Percentiles rank a stretch among this genome's conserved stretches.
phyloP scores from a whole-genome alignment of 306 rosid species.

The Vachellia pachyceras region DNA sequence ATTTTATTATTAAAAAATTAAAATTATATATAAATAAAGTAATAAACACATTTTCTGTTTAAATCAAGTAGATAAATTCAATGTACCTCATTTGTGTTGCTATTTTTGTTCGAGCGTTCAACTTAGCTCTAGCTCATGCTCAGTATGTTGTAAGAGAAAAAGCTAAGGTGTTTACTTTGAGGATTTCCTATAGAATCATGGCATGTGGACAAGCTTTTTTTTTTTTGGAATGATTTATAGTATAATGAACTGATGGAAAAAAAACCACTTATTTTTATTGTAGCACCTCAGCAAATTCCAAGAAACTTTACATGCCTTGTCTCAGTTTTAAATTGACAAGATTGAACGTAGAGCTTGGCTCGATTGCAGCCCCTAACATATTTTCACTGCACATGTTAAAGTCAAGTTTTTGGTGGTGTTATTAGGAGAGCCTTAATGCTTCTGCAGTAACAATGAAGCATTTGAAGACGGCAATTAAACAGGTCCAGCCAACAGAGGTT shows the following conservation, averaged over 20 bases:
- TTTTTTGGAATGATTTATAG: not conserved
- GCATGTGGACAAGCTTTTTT: not conserved
- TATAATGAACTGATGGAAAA: not conserved
- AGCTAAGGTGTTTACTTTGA: not conserved
- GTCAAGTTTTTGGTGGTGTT: constrained; percentile 21
- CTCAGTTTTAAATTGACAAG: not conserved
- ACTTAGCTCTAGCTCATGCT: not conserved
- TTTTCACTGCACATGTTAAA: not conserved
- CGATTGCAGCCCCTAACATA: not conserved
- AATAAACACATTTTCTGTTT: not conserved
- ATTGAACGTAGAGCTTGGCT: not conserved
- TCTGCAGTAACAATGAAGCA: constrained; percentile 75
- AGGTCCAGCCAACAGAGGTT: constrained; percentile 67
- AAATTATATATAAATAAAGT: not conserved
- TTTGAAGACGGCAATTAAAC: constrained; percentile 64
- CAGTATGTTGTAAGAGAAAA: not conserved
- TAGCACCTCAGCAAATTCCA: not conserved
- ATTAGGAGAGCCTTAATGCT: constrained; percentile 72
- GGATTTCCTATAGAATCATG: not conserved
- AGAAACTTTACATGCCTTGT: not conserved
- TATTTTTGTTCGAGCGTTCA: not conserved
- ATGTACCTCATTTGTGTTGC: not conserved
- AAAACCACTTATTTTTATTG: not conserved
- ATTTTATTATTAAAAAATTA: not conserved
- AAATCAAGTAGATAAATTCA: not conserved